A percentile compares a stretch with the other conserved stretches of the same genome.
These are phyloP conservation scores for Carnegiea gigantea DNA, from an alignment of 179 eudicot genomes.

Conservation along the genomic window DNA sequence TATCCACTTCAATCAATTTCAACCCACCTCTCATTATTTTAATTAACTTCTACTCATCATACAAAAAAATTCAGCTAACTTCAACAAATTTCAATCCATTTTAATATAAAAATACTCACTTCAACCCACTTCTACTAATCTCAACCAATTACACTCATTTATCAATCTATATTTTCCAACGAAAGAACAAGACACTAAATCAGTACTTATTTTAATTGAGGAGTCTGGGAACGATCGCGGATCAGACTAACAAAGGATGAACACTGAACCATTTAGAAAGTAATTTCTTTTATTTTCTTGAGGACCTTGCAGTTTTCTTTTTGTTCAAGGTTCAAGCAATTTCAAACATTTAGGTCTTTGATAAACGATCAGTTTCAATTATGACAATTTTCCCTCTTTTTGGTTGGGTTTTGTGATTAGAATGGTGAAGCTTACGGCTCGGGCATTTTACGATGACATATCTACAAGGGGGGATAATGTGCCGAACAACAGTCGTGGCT, in stretches of 20 bases:
- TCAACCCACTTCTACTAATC: too few species aligned
- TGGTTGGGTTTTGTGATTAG: conserved; percentile 27
- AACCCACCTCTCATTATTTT: too few species aligned
- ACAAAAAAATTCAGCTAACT: too few species aligned
- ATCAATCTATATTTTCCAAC: too few species aligned
- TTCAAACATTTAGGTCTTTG: neutral
- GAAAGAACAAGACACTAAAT: too few species aligned
- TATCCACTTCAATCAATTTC: too few species aligned
- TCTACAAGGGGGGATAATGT: conserved; percentile 74
- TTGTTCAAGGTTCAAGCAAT: neutral
- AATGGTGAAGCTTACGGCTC: conserved; percentile 84
- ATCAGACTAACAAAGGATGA: conserved; percentile 25
- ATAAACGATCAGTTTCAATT: neutral
- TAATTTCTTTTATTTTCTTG: neutral
- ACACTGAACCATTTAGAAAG: conserved; percentile 59
- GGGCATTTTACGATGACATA: conserved; percentile 90
- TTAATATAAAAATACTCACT: too few species aligned
- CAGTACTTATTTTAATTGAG: too few species aligned
- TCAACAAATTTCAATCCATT: too few species aligned
- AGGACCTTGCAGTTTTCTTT: neutral
- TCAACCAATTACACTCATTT: too few species aligned
- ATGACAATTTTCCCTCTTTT: neutral
- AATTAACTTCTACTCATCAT: too few species aligned
- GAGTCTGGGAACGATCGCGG: too few species aligned
- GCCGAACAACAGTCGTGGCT: conserved; percentile 68